A percentile compares a stretch with the other conserved stretches of the same genome.
Evolutionary conservation across 73 alveolate species (phyloP).

Genomic region (Tetrahymena malaccensis): DNA sequence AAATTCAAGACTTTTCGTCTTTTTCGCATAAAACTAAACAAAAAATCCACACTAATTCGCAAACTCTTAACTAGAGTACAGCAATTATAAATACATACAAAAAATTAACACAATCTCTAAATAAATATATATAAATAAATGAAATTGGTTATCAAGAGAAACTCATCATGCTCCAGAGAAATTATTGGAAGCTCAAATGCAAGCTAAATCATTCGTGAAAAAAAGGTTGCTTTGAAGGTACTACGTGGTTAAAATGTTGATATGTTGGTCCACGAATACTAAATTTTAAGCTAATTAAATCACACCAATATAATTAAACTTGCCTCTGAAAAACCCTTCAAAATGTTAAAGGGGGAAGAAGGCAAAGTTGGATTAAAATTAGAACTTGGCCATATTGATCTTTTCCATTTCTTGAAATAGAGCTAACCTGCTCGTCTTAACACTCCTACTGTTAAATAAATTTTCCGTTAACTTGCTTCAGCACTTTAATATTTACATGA

Average conservation of each 20-base stretch:
- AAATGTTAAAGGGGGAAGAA: neutral
- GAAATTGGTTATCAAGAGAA: neutral
- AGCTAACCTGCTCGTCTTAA: neutral
- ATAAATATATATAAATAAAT: no score
- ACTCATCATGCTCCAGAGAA: neutral
- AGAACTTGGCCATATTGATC: neutral
- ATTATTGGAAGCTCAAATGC: neutral
- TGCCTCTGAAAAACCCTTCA: neutral
- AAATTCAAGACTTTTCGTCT: neutral
- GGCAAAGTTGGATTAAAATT: neutral
- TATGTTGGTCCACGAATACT: neutral
- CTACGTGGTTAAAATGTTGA: neutral
- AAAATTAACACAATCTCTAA: neutral
- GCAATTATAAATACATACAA: neutral
- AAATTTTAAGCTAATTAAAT: neutral
- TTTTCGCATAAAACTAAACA: neutral
- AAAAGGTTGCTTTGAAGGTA: neutral
- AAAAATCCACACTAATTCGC: neutral
- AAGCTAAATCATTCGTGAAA: neutral
- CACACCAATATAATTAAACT: neutral
- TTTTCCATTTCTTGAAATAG: neutral
- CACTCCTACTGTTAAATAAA: neutral
- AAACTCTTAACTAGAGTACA: neutral
- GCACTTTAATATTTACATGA: neutral
- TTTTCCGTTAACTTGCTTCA: neutral